Evolutionary conservation across 75 land plant genomes (phyloP), one percentile per base, ranked within the genome.

Genomic region (Picea glauca): DNA sequence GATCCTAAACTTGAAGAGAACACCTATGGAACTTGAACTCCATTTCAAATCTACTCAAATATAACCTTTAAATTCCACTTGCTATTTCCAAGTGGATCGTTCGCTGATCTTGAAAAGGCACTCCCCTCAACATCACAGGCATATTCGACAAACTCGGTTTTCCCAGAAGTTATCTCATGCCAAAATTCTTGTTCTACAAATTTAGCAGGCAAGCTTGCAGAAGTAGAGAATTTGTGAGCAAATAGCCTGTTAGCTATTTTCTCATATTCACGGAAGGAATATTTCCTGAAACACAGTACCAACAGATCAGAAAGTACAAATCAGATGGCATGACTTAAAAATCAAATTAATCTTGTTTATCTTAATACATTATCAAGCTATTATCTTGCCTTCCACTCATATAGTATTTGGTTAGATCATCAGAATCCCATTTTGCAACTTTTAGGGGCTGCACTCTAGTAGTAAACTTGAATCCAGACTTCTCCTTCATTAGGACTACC

Each of bases 51-150:
- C 58, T 30, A 17, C 78, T 58, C 17, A 62, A 66, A 74, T 35
- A 59, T 58, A 30, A 94, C 98, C 98, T 95, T 91, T 79, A 95
- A 84, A 81, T 95, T 95, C 93, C 95, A 95, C 63, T 89, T 93
- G 89, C 98, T 95, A 43, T 58, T 83, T 58, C 89, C 98, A 76
- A 95, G 91, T 32, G 82, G 93, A 81, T 92, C 94, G 77, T 8
- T 77, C 2, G 86, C 82, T 50, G 92, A 90, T 30, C 84, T 80
- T 78, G 98, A 95, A 82, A 95, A 95, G 43, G 98, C 98, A 90
- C 98, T 95, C 38, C 98, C 98, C 82, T 93, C 98, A 85, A 95
- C 87, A 83, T 95, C 98, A 84, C 98, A 92, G 15, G 95, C 98
- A 91, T 95, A 95, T 76, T 95, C 94, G 80, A 95, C 92, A 80